These are phyloP conservation scores for Onygena corvina DNA, from an alignment of 2,329 filamentous ascomycete species.

Conservation along the genomic window DNA sequence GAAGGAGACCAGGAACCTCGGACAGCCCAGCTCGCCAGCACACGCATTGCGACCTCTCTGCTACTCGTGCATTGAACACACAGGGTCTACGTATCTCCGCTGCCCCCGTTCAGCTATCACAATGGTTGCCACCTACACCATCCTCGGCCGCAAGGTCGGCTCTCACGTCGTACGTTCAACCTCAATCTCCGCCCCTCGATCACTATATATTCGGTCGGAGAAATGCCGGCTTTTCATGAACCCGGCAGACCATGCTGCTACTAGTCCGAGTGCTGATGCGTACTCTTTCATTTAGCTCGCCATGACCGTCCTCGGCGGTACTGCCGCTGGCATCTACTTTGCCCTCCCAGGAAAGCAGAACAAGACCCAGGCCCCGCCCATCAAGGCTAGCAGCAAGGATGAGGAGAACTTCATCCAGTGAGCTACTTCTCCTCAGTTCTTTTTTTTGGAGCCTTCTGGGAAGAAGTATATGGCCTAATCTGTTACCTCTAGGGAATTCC, in stretches of 20 bases:
- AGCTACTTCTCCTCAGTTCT: conserved; percentile 20
- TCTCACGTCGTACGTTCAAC: conserved; percentile 40
- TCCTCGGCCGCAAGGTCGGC: conserved; percentile 42
- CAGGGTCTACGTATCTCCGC: background rate
- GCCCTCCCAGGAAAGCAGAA: conserved; percentile 38
- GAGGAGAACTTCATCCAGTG: conserved; percentile 60
- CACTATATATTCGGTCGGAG: conserved; percentile 1
- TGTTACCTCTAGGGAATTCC: conserved; percentile 35
- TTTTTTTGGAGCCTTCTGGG: background rate
- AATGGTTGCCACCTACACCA: conserved; percentile 42
- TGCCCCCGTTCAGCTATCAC: conserved; percentile 20
- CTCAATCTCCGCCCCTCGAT: conserved; percentile 9
- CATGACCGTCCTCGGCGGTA: conserved; percentile 44
- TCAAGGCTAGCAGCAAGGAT: conserved; percentile 54
- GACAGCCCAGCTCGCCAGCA: background rate
- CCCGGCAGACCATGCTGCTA: background rate
- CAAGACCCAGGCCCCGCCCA: conserved; percentile 42
- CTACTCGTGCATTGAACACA: background rate
- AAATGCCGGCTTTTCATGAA: no score
- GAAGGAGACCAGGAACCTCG: background rate
- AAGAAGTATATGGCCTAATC: background rate
- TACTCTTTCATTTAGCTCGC: conserved; percentile 40
- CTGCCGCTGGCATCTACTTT: conserved; percentile 38
- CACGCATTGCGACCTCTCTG: conserved; percentile 3
- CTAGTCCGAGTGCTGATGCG: background rate